Percentiles rank a stretch among this genome's conserved stretches.
Evolutionary conservation across 192 early-diverging fungal genomes (phyloP).

Genomic region (Coemansia sp.): DNA sequence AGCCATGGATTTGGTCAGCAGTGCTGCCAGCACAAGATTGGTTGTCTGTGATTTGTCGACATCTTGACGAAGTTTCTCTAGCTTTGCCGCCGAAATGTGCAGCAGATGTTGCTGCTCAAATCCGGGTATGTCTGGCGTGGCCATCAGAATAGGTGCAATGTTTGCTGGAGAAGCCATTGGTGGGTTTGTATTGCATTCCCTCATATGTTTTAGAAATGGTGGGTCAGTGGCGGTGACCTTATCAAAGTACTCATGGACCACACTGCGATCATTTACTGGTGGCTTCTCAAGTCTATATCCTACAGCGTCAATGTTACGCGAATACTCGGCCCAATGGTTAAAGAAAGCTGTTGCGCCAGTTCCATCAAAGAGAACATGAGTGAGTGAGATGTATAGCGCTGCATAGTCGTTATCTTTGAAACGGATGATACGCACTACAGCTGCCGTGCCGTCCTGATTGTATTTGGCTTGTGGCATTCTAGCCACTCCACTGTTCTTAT

Average conservation of each 20-base stretch:
- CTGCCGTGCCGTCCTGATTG: constrained; percentile 27
- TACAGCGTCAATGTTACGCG: constrained; percentile 22
- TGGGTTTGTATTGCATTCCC: constrained; percentile 8
- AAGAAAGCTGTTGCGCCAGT: constrained; percentile 18
- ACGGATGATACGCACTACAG: constrained; percentile 28
- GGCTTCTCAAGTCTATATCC: constrained; percentile 9
- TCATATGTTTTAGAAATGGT: constrained; percentile 34
- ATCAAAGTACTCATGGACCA: constrained; percentile 29
- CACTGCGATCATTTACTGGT: constrained; percentile 25
- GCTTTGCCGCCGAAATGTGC: constrained; percentile 21
- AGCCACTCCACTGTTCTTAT: constrained; percentile 18
- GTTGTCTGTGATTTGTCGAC: constrained; percentile 25
- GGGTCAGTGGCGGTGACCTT: constrained; percentile 19
- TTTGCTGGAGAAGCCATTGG: constrained; percentile 3
- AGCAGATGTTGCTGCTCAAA: constrained; percentile 42
- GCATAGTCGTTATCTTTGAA: constrained; percentile 38
- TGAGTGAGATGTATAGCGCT: constrained; percentile 27
- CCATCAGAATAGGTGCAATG: constrained; percentile 37
- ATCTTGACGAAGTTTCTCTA: constrained; percentile 42
- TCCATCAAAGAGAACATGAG: constrained; percentile 45
- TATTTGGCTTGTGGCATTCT: constrained; percentile 29
- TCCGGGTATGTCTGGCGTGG: constrained; percentile 20
- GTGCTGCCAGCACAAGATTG: constrained; percentile 17
- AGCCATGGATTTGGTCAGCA: constrained; percentile 23
- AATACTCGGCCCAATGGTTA: constrained; percentile 42